Evolutionary conservation across 106 monocot genomes (phyloP).

Genomic region (Platanthera guangdongensis): DNA sequence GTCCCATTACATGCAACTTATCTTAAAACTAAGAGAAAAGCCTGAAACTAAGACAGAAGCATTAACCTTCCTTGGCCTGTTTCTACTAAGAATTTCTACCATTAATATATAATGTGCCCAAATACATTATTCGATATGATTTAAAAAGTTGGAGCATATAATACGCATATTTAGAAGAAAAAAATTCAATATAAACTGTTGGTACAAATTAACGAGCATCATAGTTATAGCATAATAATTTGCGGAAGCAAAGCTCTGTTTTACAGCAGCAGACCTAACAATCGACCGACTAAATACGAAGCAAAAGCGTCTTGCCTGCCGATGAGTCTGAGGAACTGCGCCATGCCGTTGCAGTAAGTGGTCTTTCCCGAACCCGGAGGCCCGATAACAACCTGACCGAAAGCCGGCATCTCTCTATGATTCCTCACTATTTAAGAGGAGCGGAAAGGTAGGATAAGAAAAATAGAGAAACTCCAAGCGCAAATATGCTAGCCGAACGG

Average conservation of each 20-base stretch:
- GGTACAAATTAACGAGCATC: background rate
- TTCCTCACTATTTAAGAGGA: background rate
- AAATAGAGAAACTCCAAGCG: too few relatives aligned
- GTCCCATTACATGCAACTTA: too few relatives aligned
- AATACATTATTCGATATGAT: background rate
- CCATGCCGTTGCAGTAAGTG: slow-evolving; percentile 95
- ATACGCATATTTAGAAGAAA: background rate
- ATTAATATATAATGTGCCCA: background rate
- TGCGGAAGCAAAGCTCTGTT: background rate
- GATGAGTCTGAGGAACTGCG: slow-evolving; percentile 81
- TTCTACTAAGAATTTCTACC: background rate
- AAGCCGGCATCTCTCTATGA: slow-evolving; percentile 36
- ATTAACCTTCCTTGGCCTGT: background rate
- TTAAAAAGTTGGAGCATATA: background rate
- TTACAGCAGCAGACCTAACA: background rate
- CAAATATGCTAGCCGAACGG: too few relatives aligned
- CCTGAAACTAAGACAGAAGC: background rate
- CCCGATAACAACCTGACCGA: slow-evolving; percentile 90
- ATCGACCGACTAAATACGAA: background rate
- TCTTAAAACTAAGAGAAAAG: too few relatives aligned
- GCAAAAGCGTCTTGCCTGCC: slow-evolving; percentile 36
- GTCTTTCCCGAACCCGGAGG: slow-evolving; percentile 94
- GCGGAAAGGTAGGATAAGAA: too few relatives aligned
- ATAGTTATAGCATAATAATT: background rate
- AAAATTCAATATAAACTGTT: background rate